A percentile compares a stretch with the other conserved stretches of the same genome.
Evolutionary conservation across 371 early-diverging fungal genomes (phyloP).

Genomic region (Actinomortierella wolfii): DNA sequence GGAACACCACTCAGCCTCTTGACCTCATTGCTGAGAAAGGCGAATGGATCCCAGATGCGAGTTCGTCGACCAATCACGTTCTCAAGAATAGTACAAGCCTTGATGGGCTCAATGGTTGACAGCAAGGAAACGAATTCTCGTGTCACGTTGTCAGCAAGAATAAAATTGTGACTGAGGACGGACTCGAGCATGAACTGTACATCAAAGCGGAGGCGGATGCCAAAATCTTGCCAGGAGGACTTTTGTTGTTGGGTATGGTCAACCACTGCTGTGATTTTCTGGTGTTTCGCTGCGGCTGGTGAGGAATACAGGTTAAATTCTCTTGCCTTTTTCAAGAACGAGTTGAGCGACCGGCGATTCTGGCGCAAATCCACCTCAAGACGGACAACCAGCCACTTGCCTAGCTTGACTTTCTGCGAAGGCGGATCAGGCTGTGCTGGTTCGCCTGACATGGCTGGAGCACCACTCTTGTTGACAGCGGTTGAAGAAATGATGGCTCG

Average conservation of each 20-base stretch:
- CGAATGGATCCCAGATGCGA: slow-evolving; percentile 49
- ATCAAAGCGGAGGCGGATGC: slow-evolving; percentile 36
- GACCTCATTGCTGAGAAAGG: slow-evolving; percentile 7
- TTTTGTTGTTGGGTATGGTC: too few relatives aligned
- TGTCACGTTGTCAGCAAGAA: slow-evolving; percentile 53
- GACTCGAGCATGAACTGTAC: slow-evolving; percentile 56
- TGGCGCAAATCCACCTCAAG: slow-evolving; percentile 10
- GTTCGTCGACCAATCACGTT: slow-evolving; percentile 32
- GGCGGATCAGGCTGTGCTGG: slow-evolving; percentile 25
- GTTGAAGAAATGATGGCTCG: slow-evolving; percentile 5
- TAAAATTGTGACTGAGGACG: slow-evolving; percentile 41
- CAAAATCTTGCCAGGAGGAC: too few relatives aligned
- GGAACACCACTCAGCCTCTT: slow-evolving; percentile 8
- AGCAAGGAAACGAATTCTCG: slow-evolving; percentile 44
- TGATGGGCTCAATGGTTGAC: slow-evolving; percentile 21
- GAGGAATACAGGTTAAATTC: too few relatives aligned
- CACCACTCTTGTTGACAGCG: background rate
- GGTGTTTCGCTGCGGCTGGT: too few relatives aligned
- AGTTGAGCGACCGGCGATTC: too few relatives aligned
- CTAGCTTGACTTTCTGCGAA: slow-evolving; percentile 21
- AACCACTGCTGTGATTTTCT: too few relatives aligned
- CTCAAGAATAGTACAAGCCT: slow-evolving; percentile 48
- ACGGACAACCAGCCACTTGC: slow-evolving; percentile 29
- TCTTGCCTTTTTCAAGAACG: too few relatives aligned
- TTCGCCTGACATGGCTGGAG: background rate